Evolutionary conservation across 2,329 filamentous ascomycete genomes (phyloP), one percentile per base, ranked within the genome.

Genomic region (Aschersonia sp.): DNA sequence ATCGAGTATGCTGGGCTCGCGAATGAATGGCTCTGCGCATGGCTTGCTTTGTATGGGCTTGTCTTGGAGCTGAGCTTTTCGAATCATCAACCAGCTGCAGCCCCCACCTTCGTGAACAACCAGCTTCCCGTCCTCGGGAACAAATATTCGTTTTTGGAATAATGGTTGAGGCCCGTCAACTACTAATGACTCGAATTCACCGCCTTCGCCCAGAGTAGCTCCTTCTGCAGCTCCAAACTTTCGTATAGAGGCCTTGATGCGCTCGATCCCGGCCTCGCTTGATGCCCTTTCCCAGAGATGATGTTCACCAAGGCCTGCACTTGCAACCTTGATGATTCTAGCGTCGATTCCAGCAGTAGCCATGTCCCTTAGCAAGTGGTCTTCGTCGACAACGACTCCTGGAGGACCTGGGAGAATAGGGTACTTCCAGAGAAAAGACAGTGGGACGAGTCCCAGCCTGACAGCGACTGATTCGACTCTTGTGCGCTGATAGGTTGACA

Each of bases 401-500:
- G 54, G 52, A 2, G 70, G 67, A 12, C 7, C 35, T 3, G 85
- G 83, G 3, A 96, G 72, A 44, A 75, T 66, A 1, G 89, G 86
- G 65, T 85, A 96, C 68, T 94, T 86, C 92, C 92, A 98, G 45
- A 98, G 70, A 66, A 84, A 97, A 5, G 89, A 84, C 31, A 98
- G 71, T 10, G 92, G 87, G 1, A 76, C 75, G 9, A 98, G 75
- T 2, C 84, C 85, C n/a, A 97, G 72, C 12, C 92, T 76, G n/a
- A 82, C 61, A 9, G 89, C 89, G 9, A 97, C 82, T 50, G 86
- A 91, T 67, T 98, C 92, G 45, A 98, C 84, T n/a, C 92, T 76
- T 1, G 91, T 97, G 49, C 92, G 83, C 67, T 98, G 92, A 65
- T 98, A 98, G 3, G 89, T 94, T 7, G 88, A 94, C 40, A 97